These are phyloP conservation scores for Colletotrichum graminicola DNA, from an alignment of 2,329 filamentous ascomycete species.

Conservation along the genomic window DNA sequence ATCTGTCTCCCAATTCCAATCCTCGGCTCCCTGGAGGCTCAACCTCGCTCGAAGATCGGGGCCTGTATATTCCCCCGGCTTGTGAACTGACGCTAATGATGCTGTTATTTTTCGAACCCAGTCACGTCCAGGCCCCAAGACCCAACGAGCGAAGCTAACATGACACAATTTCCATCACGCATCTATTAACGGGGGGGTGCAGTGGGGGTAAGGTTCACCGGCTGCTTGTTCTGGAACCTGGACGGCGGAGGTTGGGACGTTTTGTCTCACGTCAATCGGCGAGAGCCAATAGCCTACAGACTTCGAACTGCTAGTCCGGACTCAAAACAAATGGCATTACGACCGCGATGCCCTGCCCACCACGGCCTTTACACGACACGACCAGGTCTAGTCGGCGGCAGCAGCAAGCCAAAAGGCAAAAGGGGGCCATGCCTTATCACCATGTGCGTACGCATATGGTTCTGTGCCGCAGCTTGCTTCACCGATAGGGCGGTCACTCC, in stretches of 20 bases:
- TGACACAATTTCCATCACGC: background rate
- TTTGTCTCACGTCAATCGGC: background rate
- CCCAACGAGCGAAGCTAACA: no score
- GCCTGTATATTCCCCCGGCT: background rate
- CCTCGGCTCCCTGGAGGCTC: background rate
- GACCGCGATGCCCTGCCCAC: background rate
- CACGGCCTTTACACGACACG: background rate
- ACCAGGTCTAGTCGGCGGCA: background rate
- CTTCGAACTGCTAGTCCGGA: constrained; percentile 19
- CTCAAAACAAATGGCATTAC: constrained; percentile 25
- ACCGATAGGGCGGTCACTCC: constrained; percentile 33
- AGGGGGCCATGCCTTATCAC: background rate
- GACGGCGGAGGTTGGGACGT: constrained; percentile 1
- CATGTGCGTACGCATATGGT: constrained; percentile 8
- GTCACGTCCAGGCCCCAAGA: background rate
- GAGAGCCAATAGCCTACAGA: constrained; percentile 4
- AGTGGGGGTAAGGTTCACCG: background rate
- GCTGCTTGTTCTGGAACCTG: background rate
- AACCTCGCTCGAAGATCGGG: background rate
- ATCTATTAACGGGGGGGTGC: constrained; percentile 1
- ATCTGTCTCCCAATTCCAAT: no score
- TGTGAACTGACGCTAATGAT: background rate
- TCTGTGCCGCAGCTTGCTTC: constrained; percentile 13
- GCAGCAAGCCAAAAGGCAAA: background rate
- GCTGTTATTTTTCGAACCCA: no score